phyloP scores from a whole-genome alignment of 805 yeast genomes.

The Millerago galiae region DNA sequence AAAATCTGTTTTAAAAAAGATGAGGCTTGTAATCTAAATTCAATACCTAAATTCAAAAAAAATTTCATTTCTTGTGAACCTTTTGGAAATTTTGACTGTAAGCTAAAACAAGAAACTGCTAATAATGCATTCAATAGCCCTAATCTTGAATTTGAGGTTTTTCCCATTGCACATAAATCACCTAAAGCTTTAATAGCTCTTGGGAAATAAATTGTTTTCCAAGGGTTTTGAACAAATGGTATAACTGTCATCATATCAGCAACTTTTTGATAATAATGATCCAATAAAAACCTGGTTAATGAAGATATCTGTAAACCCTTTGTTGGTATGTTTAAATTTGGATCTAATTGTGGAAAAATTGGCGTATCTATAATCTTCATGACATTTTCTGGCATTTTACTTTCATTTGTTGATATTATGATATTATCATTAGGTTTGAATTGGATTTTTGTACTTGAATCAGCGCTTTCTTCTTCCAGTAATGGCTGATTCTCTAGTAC shows the following conservation, averaged over 20 bases:
- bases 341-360: constrained; percentile 26
- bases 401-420: constrained; percentile 25
- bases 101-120: constrained; percentile 76
- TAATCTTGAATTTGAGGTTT: constrained; percentile 68
- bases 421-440: constrained; percentile 10
- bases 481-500: neutral
- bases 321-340: constrained; percentile 40
- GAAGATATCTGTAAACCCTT: constrained; percentile 63
- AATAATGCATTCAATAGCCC: constrained; percentile 72
- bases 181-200: constrained; percentile 79
- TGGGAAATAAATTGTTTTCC: constrained; percentile 84
- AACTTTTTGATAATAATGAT: constrained; percentile 67
- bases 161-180: constrained; percentile 67
- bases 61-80: constrained; percentile 63
- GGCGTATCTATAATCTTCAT: constrained; percentile 34
- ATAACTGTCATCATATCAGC: constrained; percentile 76
- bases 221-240: constrained; percentile 70
- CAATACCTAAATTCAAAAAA: constrained; percentile 66
- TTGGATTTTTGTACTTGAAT: neutral
- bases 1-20: constrained; percentile 56
- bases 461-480: neutral
- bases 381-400: constrained; percentile 41
- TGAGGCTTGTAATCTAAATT: constrained; percentile 69
- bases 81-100: constrained; percentile 64
- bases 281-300: constrained; percentile 62